Evolutionary conservation across 768 basidiomycete genomes (phyloP), one percentile per base, ranked within the genome.

Genomic region (Pleurotus eryngii): DNA sequence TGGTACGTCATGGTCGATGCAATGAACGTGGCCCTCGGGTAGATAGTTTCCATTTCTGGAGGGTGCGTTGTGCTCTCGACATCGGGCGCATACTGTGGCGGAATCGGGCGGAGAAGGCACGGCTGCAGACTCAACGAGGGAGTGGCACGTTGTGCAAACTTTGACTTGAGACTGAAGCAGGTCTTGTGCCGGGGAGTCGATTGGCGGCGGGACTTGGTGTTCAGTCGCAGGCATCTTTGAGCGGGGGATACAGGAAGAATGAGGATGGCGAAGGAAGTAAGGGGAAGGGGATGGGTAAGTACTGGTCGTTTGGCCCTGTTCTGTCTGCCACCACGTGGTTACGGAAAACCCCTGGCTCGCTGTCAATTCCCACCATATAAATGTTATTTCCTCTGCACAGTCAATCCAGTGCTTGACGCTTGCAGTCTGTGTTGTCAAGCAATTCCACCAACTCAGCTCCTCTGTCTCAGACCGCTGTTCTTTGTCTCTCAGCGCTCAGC

Each of bases 211-310:
- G 58, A 68, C 55, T 61, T 68, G 72, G 65, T 80, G 79, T 70
- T 78, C 78, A 65, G 82, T 53, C 17, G 51, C 73, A 64, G 84
- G 83, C 83, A 84, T 84, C 59, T 61, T 50, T 49, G 61, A 7
- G 37, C 51, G 51, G 51, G 51, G 35, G 51, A 53, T 53, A 26
- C 37, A 53, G 51, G 51, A 62, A 40, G 59, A 63, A 60, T 62
- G 61, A 60, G 56, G 63, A 57, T 56, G 57, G 51, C 58, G 49
- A 61, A 50, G 58, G 58, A 58, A 49, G 55, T 38, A 57, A 22
- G 47, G 58, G 47, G 58, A 64, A 56, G 60, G 46, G 62, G 59
- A 17, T 53, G 54, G 18, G 46, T 48, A 35, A 35, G 30, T 35
- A 11, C 30, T 35, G 30, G 30, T 48, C 57, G 51, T 58, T 62